Conservation (phyloP, 2,329 filamentous ascomycete species). For the Laburnicola sp. region DNA sequence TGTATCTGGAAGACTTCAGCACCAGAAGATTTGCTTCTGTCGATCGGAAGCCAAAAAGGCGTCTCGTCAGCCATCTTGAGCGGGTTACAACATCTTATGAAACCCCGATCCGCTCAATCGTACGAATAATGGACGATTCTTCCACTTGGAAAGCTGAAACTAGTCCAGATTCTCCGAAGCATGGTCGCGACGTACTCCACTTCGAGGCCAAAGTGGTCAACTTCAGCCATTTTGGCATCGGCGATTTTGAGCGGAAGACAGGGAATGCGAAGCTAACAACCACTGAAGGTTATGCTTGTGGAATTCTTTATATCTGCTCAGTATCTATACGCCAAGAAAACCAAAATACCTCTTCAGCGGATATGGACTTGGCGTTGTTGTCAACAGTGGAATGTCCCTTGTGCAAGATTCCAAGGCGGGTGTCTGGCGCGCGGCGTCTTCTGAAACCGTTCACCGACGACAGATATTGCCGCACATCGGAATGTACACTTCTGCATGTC, state of each 20-base stretch:
- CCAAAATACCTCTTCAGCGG: no score
- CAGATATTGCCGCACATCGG: not conserved
- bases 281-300: no score
- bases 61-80: not conserved
- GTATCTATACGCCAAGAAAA: no score
- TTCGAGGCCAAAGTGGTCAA: no score
- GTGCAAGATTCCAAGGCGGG: not conserved
- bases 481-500: not conserved
- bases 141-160: not conserved
- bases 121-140: not conserved
- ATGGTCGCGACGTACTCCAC: no score
- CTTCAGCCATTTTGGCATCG: no score
- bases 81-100: not conserved
- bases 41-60: not conserved
- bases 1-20: not conserved
- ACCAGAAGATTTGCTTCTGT: no score
- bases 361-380: not conserved
- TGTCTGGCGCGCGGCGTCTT: not conserved
- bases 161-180: no score
- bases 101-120: not conserved
- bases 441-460: not conserved
- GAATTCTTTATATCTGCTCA: no score
- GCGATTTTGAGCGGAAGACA: no score
- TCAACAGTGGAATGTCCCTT: not conserved
- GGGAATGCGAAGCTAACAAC: no score